A percentile compares a stretch with the other conserved stretches of the same genome.
phyloP scores from a whole-genome alignment of 1,284 basidiomycete species.

The Taiwanofungus camphoratus region DNA sequence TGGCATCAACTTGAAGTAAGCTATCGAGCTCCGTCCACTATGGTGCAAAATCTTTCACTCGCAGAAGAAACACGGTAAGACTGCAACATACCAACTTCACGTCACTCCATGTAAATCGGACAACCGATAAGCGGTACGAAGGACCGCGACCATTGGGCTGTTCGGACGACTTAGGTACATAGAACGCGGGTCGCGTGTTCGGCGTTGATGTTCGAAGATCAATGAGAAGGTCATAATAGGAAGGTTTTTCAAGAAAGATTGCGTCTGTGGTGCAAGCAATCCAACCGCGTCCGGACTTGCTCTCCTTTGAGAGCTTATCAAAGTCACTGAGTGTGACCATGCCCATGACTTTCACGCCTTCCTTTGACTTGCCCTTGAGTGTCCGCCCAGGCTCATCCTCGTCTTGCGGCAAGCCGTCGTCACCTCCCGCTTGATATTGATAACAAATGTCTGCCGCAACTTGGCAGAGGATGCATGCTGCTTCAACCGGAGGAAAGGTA shows the following conservation, averaged over 20 bases:
- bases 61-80: not conserved
- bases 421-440: slow-evolving; percentile 39
- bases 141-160: slow-evolving; percentile 33
- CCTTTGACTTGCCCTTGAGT: slow-evolving; percentile 40
- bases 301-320: slow-evolving; percentile 51
- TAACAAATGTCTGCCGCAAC: slow-evolving; percentile 69
- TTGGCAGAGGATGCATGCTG: slow-evolving; percentile 69
- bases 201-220: slow-evolving; percentile 65
- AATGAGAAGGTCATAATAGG: slow-evolving; percentile 70
- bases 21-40: slow-evolving; percentile 74
- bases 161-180: slow-evolving; percentile 45
- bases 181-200: slow-evolving; percentile 57
- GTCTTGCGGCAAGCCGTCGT: no score
- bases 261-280: slow-evolving; percentile 81
- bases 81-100: slow-evolving; percentile 51
- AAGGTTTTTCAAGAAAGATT: slow-evolving; percentile 72
- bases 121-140: slow-evolving; percentile 49
- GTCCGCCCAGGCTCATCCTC: slow-evolving; percentile 22
- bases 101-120: slow-evolving; percentile 77
- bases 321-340: slow-evolving; percentile 73
- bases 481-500: slow-evolving; percentile 71
- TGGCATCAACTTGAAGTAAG: slow-evolving; percentile 49
- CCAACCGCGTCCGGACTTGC: slow-evolving; percentile 60
- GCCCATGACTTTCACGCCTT: slow-evolving; percentile 63
- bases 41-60: not conserved